Conservation (phyloP, 2,329 filamentous ascomycete species). For the Exophiala sideris region DNA sequence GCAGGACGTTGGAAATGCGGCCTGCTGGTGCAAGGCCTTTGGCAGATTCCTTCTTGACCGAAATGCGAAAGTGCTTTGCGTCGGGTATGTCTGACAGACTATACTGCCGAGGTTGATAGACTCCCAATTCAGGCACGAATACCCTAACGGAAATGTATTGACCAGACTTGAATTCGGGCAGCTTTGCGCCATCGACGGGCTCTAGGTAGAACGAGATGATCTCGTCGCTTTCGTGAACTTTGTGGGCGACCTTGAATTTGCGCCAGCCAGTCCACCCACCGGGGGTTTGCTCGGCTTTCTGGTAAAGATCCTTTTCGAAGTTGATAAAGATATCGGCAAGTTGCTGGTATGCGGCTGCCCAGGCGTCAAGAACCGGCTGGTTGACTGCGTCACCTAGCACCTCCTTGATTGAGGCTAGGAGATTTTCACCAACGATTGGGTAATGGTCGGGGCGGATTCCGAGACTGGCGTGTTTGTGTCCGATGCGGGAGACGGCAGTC, state of each 20-base stretch:
- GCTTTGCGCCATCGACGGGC: conserved; percentile 58
- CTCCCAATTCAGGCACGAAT: conserved; percentile 56
- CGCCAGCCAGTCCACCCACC: conserved; percentile 64
- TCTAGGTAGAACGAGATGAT: conserved; percentile 69
- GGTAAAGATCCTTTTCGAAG: conserved; percentile 62
- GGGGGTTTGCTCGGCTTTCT: conserved; percentile 1
- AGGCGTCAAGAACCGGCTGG: conserved; percentile 61
- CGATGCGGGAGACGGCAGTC: conserved; percentile 63
- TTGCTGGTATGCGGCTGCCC: conserved; percentile 69
- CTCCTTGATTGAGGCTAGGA: conserved; percentile 64
- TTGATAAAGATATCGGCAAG: conserved; percentile 70
- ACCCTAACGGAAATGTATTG: conserved; percentile 68
- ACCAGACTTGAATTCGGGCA: conserved; percentile 65
- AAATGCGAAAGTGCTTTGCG: conserved; percentile 61
- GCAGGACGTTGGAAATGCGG: conserved; percentile 66
- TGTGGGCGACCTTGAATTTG: conserved; percentile 62
- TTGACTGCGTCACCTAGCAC: conserved; percentile 68
- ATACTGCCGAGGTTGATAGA: conserved; percentile 68
- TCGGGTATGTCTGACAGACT: conserved; percentile 59
- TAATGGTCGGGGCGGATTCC: conserved; percentile 68
- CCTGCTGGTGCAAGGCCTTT: conserved; percentile 55
- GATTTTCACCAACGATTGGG: conserved; percentile 64
- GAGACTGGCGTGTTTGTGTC: conserved; percentile 71
- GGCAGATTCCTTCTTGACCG: conserved; percentile 64
- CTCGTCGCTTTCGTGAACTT: conserved; percentile 63